Percentiles rank a stretch among this genome's conserved stretches.
These are phyloP conservation scores for Phytopythium cucurbitacearum DNA, from an alignment of 352 stramenopile genomes.

Conservation along the genomic window DNA sequence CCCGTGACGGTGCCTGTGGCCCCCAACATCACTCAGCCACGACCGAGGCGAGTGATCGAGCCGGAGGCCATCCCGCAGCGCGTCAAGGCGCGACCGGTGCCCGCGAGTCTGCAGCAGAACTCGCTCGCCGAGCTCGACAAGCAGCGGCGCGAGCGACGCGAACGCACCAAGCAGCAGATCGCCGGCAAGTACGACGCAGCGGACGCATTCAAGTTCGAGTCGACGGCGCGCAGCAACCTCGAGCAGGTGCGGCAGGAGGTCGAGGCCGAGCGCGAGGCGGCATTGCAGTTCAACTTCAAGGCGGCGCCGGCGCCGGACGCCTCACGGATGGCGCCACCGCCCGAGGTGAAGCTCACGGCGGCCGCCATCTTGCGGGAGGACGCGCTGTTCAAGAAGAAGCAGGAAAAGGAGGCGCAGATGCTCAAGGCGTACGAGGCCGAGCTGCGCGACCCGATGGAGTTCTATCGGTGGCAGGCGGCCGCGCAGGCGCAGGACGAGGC, in stretches of 20 bases:
- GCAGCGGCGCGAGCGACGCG: slow-evolving; percentile 47
- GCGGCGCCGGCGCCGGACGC: slow-evolving; percentile 59
- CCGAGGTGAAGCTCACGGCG: slow-evolving; percentile 80
- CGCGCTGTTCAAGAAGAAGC: slow-evolving; percentile 89
- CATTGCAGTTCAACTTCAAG: slow-evolving; percentile 75
- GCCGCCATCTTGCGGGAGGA: slow-evolving; percentile 91
- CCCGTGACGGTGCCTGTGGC: slow-evolving; percentile 60
- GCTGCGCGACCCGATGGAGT: slow-evolving; percentile 88
- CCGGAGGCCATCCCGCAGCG: slow-evolving; percentile 78
- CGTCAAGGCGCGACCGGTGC: slow-evolving; percentile 66
- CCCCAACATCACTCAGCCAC: slow-evolving; percentile 86
- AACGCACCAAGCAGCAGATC: slow-evolving; percentile 49
- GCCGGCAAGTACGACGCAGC: slow-evolving; percentile 74
- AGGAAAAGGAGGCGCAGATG: slow-evolving; percentile 85
- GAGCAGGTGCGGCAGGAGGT: slow-evolving; percentile 60
- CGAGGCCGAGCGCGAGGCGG: slow-evolving; percentile 50
- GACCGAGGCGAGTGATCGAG: slow-evolving; percentile 56
- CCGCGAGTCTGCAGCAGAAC: slow-evolving; percentile 54
- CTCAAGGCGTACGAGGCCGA: slow-evolving; percentile 88
- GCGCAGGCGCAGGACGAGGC: slow-evolving; percentile 82
- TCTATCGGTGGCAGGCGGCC: slow-evolving; percentile 86
- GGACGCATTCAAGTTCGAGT: slow-evolving; percentile 74
- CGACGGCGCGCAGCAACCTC: slow-evolving; percentile 72
- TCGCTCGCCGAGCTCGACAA: slow-evolving; percentile 62
- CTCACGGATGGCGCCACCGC: slow-evolving; percentile 13